phyloP scores from a whole-genome alignment of 805 yeast genomes.

The Candida golubevii region DNA sequence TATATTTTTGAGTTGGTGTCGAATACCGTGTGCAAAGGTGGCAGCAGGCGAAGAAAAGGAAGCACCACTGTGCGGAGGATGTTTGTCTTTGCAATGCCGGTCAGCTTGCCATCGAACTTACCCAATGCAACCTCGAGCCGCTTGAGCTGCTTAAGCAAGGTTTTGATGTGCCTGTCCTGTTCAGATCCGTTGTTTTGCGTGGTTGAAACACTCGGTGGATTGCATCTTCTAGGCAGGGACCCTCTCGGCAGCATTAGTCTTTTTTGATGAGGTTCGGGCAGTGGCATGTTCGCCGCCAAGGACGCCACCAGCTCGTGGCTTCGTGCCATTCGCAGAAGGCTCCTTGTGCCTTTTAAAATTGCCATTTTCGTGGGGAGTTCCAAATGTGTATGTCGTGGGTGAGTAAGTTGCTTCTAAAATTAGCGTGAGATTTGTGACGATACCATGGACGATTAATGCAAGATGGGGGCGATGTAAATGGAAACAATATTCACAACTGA shows the following conservation, averaged over 20 bases:
- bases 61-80: constrained; percentile 44
- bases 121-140: constrained; percentile 40
- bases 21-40: constrained; percentile 20
- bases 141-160: constrained; percentile 22
- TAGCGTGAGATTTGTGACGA: too few species aligned
- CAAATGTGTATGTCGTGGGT: background rate
- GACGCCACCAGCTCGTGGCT: background rate
- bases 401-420: too few species aligned
- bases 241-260: background rate
- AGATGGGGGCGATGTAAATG: too few species aligned
- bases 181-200: background rate
- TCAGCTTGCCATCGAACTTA: constrained; percentile 33
- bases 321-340: background rate
- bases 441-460: too few species aligned
- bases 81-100: constrained; percentile 27
- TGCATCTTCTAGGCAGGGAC: background rate
- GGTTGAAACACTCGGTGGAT: background rate
- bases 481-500: too few species aligned
- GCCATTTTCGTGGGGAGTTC: constrained; percentile 1
- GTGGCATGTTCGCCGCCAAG: background rate
- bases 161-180: constrained; percentile 12
- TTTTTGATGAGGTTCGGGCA: background rate
- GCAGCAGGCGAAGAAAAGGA: constrained; percentile 19
- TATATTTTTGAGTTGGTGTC: constrained; percentile 22
- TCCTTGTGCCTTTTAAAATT: constrained; percentile 1